Conservation (phyloP, 208 protist genomes). For the Trypanosoma rangeli region DNA sequence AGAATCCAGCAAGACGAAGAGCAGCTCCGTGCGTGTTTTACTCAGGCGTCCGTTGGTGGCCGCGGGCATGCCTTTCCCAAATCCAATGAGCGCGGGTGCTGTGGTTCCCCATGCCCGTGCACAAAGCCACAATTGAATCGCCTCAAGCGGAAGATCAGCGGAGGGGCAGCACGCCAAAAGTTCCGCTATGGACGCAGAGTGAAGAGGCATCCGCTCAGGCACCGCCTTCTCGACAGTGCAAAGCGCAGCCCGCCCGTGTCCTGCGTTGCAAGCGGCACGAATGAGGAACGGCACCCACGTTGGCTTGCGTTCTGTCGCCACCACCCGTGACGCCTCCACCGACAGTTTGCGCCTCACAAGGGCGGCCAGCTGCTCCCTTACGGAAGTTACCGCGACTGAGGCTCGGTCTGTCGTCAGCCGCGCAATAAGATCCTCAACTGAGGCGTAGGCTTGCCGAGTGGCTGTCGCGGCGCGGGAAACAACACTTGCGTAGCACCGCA, state of each 20-base stretch:
- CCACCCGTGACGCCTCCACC: conserved; percentile 10
- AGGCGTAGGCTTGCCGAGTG: background rate
- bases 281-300: conserved; percentile 8
- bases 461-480: conserved; percentile 1
- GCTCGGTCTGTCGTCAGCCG: background rate
- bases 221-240: conserved; percentile 9
- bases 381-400: background rate
- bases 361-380: background rate
- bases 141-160: conserved; percentile 16
- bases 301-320: conserved; percentile 5
- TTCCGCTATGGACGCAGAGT: conserved; percentile 18
- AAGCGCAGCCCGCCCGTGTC: conserved; percentile 15
- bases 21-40: conserved; percentile 4
- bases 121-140: conserved; percentile 24
- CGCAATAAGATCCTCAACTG: conserved; percentile 3
- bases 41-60: background rate
- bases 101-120: background rate
- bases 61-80: background rate
- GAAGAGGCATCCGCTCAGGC: conserved; percentile 1
- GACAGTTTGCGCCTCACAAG: conserved; percentile 9
- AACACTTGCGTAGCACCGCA: background rate
- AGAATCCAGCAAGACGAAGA: conserved; percentile 15
- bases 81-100: conserved; percentile 5
- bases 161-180: conserved; percentile 20
- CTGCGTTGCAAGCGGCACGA: conserved; percentile 11